phyloP scores from a whole-genome alignment of 352 stramenopile genomes.

The Globisporangium takayamanum region DNA sequence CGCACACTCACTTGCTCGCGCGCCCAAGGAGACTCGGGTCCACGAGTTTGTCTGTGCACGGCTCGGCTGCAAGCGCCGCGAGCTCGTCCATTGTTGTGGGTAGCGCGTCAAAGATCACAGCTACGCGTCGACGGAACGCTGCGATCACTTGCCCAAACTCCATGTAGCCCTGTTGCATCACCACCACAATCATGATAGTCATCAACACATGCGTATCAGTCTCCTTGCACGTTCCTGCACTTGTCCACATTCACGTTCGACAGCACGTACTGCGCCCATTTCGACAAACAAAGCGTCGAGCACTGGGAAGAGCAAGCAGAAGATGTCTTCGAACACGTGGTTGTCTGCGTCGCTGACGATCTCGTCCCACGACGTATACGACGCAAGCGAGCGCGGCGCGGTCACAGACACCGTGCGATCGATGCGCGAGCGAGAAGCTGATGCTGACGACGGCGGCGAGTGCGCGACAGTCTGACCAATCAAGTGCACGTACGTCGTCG shows the following conservation, averaged over 20 bases:
- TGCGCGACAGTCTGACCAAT: constrained; percentile 39
- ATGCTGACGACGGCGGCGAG: constrained; percentile 14
- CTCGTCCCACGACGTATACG: constrained; percentile 69
- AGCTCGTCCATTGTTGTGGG: constrained; percentile 57
- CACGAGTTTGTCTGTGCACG: constrained; percentile 51
- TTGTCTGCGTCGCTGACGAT: constrained; percentile 63
- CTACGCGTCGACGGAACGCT: constrained; percentile 58
- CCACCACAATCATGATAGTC: background rate
- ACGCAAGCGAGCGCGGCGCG: constrained; percentile 22
- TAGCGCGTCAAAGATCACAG: constrained; percentile 65
- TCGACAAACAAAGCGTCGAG: constrained; percentile 81
- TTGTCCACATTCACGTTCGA: background rate
- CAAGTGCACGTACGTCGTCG: constrained; percentile 76
- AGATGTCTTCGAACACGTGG: constrained; percentile 83
- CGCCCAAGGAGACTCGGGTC: constrained; percentile 9
- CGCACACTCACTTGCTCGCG: constrained; percentile 10
- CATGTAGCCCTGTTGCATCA: constrained; percentile 68
- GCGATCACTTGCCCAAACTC: constrained; percentile 80
- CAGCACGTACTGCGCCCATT: constrained; percentile 70
- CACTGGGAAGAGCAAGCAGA: constrained; percentile 75
- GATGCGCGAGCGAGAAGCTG: background rate
- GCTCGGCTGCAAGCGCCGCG: constrained; percentile 55
- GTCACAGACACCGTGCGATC: constrained; percentile 24
- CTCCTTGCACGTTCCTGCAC: background rate
- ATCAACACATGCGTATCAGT: background rate